Conservation (phyloP, 306 rosid species). For the Casuarina equisetifolia region DNA sequence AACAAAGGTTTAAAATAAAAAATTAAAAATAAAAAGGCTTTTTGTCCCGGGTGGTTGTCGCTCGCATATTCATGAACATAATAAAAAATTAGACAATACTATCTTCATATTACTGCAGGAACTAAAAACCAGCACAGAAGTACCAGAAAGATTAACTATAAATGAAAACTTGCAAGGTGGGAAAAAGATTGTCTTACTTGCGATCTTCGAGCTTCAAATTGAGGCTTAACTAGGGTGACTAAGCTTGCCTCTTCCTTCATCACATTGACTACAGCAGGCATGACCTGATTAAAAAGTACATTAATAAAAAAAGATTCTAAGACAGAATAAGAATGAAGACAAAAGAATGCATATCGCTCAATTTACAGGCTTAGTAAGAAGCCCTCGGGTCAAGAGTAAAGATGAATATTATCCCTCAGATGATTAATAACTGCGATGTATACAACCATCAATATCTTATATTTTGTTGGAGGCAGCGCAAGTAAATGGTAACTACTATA, state of each 20-base stretch:
- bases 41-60: background rate
- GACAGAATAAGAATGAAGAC: background rate
- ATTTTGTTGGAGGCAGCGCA: background rate
- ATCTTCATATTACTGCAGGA: constrained; percentile 8
- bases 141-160: constrained; percentile 6
- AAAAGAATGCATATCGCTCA: background rate
- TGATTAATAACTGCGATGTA: background rate
- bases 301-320: background rate
- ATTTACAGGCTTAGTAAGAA: background rate
- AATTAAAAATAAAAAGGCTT: background rate
- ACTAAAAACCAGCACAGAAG: background rate
- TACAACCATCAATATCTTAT: background rate
- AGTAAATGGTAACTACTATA: background rate
- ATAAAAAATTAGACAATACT: background rate
- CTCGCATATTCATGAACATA: background rate
- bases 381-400: background rate
- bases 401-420: background rate
- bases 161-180: background rate
- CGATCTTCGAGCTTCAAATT: constrained; percentile 87
- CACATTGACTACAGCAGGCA: constrained; percentile 85
- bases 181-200: constrained; percentile 55
- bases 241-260: constrained; percentile 83
- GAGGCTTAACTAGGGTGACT: constrained; percentile 89
- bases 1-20: background rate
- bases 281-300: constrained; percentile 60